Percentiles rank a stretch among this genome's conserved stretches.
phyloP scores from a whole-genome alignment of 345 rosid species.

The Odontarrhena argentea region DNA sequence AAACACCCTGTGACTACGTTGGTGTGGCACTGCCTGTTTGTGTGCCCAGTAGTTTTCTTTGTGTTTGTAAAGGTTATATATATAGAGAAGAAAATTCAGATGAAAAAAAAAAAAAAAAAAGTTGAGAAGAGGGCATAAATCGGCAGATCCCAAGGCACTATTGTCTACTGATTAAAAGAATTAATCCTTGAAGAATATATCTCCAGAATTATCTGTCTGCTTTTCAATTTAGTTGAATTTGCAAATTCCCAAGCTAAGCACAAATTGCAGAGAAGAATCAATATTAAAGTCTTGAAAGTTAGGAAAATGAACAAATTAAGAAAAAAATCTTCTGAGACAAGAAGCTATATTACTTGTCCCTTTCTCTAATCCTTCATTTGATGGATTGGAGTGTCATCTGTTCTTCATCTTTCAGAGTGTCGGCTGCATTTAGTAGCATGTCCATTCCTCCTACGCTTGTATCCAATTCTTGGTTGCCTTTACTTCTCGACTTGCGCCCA shows the following conservation, averaged over 20 bases:
- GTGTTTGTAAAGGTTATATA: too few species aligned
- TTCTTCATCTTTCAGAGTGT: slow-evolving; percentile 56
- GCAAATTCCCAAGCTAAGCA: slow-evolving; percentile 16
- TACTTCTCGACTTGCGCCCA: slow-evolving; percentile 30
- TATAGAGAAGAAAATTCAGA: too few species aligned
- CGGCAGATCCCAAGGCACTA: background rate
- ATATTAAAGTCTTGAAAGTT: slow-evolving; percentile 6
- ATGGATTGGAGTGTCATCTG: slow-evolving; percentile 42
- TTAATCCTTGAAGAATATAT: background rate
- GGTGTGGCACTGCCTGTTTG: too few species aligned
- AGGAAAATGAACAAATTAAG: slow-evolving; percentile 3
- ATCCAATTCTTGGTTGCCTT: slow-evolving; percentile 39
- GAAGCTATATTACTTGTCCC: slow-evolving; percentile 11
- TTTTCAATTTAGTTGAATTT: slow-evolving; percentile 12
- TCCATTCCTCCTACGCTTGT: slow-evolving; percentile 66
- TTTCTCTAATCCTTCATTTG: slow-evolving; percentile 21
- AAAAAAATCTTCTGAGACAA: background rate
- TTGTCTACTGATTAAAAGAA: background rate
- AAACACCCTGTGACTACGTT: too few species aligned
- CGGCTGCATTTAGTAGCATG: slow-evolving; percentile 84
- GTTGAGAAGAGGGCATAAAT: slow-evolving; percentile 9
- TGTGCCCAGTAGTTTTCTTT: too few species aligned
- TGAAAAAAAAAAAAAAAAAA: too few species aligned
- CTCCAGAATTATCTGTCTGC: background rate
- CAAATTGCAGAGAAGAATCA: slow-evolving; percentile 19